Conservation (phyloP, 805 yeast genomes). For the Candida chauliodis region DNA sequence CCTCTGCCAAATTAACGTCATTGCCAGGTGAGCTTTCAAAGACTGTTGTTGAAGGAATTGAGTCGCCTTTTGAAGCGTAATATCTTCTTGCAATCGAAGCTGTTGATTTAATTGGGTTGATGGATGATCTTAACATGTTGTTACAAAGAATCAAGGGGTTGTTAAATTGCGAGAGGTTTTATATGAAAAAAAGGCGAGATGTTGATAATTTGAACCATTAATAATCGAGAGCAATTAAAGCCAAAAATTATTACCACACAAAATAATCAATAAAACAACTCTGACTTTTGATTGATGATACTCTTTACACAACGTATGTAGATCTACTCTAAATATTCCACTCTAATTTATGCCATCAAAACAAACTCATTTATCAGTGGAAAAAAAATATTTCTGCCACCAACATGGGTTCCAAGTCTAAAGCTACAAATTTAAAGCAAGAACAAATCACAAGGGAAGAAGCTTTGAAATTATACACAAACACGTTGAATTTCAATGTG, state of each 20-base stretch:
- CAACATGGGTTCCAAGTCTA: slow-evolving; percentile 10
- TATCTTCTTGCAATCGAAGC: slow-evolving; percentile 7
- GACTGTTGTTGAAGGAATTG: slow-evolving; percentile 55
- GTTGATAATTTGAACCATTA: neutral
- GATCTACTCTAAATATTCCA: too few relatives aligned
- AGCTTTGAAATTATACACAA: slow-evolving; percentile 60
- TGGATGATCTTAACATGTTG: neutral
- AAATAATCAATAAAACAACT: neutral
- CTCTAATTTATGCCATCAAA: too few relatives aligned
- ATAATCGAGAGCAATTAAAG: neutral
- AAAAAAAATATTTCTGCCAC: neutral
- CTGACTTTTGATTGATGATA: too few relatives aligned
- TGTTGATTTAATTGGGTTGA: slow-evolving; percentile 2
- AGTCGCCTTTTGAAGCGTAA: slow-evolving; percentile 46
- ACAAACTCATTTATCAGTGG: too few relatives aligned
- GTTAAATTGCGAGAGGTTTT: neutral
- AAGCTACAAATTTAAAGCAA: slow-evolving; percentile 11
- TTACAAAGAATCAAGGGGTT: neutral
- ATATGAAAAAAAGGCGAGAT: neutral
- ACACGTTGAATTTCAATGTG: slow-evolving; percentile 70
- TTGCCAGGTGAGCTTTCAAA: slow-evolving; percentile 66
- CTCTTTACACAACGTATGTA: too few relatives aligned
- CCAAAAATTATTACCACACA: too few relatives aligned
- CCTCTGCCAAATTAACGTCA: slow-evolving; percentile 51
- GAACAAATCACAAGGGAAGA: slow-evolving; percentile 39